These are phyloP conservation scores for Fusarium agapanthi DNA, from an alignment of 2,329 filamentous ascomycete genomes.

Conservation along the genomic window DNA sequence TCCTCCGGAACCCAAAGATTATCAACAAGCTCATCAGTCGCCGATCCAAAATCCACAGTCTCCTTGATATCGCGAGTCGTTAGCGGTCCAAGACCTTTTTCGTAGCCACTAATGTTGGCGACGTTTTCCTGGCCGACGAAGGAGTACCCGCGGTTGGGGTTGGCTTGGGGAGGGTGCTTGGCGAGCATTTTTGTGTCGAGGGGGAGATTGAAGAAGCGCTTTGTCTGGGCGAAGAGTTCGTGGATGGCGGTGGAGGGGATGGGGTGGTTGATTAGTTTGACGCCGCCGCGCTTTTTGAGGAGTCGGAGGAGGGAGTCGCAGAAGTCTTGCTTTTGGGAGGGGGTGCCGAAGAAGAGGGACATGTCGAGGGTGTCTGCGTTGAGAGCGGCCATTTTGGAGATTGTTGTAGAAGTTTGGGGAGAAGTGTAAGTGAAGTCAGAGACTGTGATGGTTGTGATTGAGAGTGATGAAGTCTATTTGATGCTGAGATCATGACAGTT, in stretches of 20 bases:
- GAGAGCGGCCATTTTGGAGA: constrained; percentile 19
- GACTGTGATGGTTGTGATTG: neutral
- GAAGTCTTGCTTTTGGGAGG: constrained; percentile 36
- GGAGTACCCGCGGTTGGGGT: constrained; percentile 50
- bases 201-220: constrained; percentile 45
- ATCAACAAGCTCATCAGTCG: constrained; percentile 41
- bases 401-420: neutral
- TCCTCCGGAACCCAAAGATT: constrained; percentile 44
- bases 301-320: constrained; percentile 36
- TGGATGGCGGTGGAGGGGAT: constrained; percentile 37
- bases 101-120: constrained; percentile 46
- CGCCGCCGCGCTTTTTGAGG: constrained; percentile 36
- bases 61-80: constrained; percentile 59
- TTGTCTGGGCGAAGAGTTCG: constrained; percentile 38
- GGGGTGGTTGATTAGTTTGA: constrained; percentile 41
- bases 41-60: constrained; percentile 51
- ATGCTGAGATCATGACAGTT: neutral
- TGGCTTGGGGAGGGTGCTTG: constrained; percentile 45
- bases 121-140: constrained; percentile 49
- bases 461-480: neutral
- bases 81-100: constrained; percentile 59
- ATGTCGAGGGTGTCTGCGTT: constrained; percentile 40
- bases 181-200: constrained; percentile 45
- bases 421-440: neutral
- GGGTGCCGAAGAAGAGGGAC: constrained; percentile 43